phyloP scores from a whole-genome alignment of 176 grass and related monocot genomes.

The Avena sativa region DNA sequence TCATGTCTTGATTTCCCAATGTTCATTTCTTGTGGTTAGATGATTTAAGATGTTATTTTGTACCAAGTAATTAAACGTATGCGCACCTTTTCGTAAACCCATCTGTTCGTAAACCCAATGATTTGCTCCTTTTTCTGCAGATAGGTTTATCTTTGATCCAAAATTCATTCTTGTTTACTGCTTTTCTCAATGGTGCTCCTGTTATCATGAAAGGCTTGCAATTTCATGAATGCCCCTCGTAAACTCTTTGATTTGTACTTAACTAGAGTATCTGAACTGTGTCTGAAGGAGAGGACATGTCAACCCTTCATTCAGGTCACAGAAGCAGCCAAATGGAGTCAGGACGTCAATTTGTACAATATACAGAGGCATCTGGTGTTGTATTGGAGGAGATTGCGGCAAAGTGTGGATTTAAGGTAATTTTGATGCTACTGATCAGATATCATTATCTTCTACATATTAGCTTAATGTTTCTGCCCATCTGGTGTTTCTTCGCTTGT shows the following conservation, averaged over 20 bases:
- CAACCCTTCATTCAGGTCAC: constrained; percentile 41
- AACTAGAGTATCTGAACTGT: constrained; percentile 37
- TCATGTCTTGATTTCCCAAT: constrained; percentile 14
- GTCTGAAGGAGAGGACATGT: constrained; percentile 50
- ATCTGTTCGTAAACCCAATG: too few species aligned
- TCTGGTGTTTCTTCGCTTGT: constrained; percentile 42
- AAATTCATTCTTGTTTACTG: background rate
- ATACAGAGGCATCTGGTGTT: constrained; percentile 46
- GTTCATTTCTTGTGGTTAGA: constrained; percentile 25
- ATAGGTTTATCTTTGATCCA: background rate
- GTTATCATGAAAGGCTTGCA: constrained; percentile 26
- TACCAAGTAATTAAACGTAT: constrained; percentile 11
- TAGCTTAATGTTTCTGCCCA: constrained; percentile 27
- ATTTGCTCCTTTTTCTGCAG: constrained; percentile 19
- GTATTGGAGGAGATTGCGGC: constrained; percentile 71
- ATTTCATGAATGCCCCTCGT: background rate
- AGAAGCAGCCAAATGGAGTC: constrained; percentile 48
- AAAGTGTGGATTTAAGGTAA: constrained; percentile 88
- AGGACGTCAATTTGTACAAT: constrained; percentile 38
- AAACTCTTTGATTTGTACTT: constrained; percentile 24
- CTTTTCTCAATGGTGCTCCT: background rate
- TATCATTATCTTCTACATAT: constrained; percentile 37
- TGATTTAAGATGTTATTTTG: background rate
- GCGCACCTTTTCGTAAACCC: background rate
- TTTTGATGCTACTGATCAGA: constrained; percentile 33